These are phyloP conservation scores for Trichoderma citrinoviride DNA, from an alignment of 2,329 filamentous ascomycete genomes.

Conservation along the genomic window DNA sequence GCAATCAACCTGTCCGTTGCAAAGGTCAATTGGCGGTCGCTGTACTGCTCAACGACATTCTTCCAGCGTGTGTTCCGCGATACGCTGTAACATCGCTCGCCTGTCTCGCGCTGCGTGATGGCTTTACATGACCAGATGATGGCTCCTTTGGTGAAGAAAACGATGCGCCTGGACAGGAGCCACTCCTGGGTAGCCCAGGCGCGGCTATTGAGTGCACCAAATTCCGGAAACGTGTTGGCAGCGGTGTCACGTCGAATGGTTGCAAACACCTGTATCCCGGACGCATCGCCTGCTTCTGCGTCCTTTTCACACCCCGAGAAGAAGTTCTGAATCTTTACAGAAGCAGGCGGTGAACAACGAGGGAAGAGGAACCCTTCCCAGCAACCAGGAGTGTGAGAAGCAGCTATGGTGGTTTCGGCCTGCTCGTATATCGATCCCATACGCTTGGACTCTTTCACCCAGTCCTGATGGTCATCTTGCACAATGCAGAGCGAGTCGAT, in stretches of 20 bases:
- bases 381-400: conserved; percentile 18
- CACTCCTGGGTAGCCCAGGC: conserved; percentile 27
- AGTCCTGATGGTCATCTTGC: conserved; percentile 24
- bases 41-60: conserved; percentile 22
- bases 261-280: conserved; percentile 17
- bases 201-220: conserved; percentile 22
- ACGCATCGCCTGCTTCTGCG: not conserved
- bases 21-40: conserved; percentile 22
- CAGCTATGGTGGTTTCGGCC: conserved; percentile 26
- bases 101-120: conserved; percentile 25
- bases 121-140: conserved; percentile 26
- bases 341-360: conserved; percentile 1
- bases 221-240: conserved; percentile 24
- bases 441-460: conserved; percentile 21
- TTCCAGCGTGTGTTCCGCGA: conserved; percentile 26
- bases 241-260: conserved; percentile 21
- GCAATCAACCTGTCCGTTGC: conserved; percentile 24
- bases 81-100: conserved; percentile 25
- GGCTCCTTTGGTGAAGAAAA: conserved; percentile 24
- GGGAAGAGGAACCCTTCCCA: conserved; percentile 20
- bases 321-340: conserved; percentile 21
- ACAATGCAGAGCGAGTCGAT: conserved; percentile 25
- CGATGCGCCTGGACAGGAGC: conserved; percentile 25
- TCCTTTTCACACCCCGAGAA: not conserved
- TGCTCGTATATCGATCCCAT: conserved; percentile 25